Conservation (phyloP, 2,329 filamentous ascomycete genomes). For the Plenodomus tracheiphilus region DNA sequence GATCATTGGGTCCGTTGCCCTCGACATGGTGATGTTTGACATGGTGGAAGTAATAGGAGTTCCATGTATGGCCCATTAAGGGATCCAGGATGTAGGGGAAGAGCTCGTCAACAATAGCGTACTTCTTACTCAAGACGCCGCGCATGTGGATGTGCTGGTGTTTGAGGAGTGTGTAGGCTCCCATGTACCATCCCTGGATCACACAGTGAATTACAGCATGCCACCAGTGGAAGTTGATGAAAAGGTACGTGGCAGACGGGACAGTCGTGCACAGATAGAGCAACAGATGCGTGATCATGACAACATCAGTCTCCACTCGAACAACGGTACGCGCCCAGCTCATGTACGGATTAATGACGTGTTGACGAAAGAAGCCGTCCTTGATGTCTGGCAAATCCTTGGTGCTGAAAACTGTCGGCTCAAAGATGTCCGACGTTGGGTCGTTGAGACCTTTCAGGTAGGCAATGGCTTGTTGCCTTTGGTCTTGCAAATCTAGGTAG, state of each 20-base stretch:
- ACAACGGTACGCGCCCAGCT: constrained; percentile 59
- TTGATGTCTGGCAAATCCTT: constrained; percentile 56
- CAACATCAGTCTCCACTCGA: constrained; percentile 70
- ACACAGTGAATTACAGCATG: constrained; percentile 68
- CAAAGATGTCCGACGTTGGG: constrained; percentile 52
- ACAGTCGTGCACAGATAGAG: constrained; percentile 71
- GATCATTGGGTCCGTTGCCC: constrained; percentile 75
- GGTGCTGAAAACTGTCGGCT: constrained; percentile 59
- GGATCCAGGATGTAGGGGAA: constrained; percentile 78
- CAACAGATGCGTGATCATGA: constrained; percentile 76
- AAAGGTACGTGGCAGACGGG: constrained; percentile 69
- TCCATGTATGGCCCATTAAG: constrained; percentile 82
- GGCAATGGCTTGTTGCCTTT: constrained; percentile 44
- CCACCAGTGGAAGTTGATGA: constrained; percentile 66
- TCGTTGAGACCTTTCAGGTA: constrained; percentile 56
- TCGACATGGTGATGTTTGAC: constrained; percentile 86
- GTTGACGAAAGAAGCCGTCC: constrained; percentile 44
- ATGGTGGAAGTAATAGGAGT: constrained; percentile 83
- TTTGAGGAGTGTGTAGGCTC: constrained; percentile 78
- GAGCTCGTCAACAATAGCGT: constrained; percentile 60
- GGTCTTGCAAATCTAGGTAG: constrained; percentile 32
- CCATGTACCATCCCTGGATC: constrained; percentile 70
- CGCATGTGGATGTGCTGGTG: constrained; percentile 83
- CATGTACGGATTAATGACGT: constrained; percentile 63
- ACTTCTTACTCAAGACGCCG: constrained; percentile 64